A percentile compares a stretch with the other conserved stretches of the same genome.
These are phyloP conservation scores for Apiotrichum montevideense DNA, from an alignment of 1,284 basidiomycete species.

Conservation along the genomic window DNA sequence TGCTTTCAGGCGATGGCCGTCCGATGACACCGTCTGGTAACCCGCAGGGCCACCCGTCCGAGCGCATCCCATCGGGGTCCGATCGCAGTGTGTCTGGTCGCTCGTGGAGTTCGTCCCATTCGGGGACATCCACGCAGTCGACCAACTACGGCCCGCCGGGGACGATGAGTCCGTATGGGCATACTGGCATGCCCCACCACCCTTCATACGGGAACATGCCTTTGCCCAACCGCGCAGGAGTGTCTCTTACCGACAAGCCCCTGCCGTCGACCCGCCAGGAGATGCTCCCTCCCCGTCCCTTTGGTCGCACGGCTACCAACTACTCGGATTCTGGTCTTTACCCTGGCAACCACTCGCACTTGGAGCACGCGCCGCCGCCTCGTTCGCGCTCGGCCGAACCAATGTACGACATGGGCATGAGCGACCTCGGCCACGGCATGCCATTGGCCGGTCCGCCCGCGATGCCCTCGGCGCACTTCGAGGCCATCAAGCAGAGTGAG, in stretches of 20 bases:
- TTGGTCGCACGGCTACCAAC: neutral
- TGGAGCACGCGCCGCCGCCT: neutral
- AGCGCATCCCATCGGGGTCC: neutral
- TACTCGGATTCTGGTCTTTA: slow-evolving; percentile 1
- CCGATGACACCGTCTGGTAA: neutral
- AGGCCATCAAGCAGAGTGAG: slow-evolving; percentile 1
- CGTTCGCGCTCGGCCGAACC: slow-evolving; percentile 5
- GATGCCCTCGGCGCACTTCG: slow-evolving; percentile 11
- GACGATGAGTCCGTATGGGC: neutral
- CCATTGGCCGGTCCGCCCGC: slow-evolving; percentile 1
- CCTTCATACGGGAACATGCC: neutral
- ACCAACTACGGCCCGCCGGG: neutral
- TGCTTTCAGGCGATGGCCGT: neutral
- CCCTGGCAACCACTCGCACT: neutral
- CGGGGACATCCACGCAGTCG: neutral
- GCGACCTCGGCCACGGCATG: too few relatives aligned
- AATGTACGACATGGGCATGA: neutral
- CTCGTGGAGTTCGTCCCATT: neutral
- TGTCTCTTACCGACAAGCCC: neutral
- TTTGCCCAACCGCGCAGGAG: neutral
- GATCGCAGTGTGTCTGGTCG: neutral
- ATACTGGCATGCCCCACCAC: neutral
- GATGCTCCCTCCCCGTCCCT: neutral
- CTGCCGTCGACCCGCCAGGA: neutral
- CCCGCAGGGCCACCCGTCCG: too few relatives aligned